phyloP scores from a whole-genome alignment of 2,329 filamentous ascomycete species.

The Trichothecium sympodiale region DNA sequence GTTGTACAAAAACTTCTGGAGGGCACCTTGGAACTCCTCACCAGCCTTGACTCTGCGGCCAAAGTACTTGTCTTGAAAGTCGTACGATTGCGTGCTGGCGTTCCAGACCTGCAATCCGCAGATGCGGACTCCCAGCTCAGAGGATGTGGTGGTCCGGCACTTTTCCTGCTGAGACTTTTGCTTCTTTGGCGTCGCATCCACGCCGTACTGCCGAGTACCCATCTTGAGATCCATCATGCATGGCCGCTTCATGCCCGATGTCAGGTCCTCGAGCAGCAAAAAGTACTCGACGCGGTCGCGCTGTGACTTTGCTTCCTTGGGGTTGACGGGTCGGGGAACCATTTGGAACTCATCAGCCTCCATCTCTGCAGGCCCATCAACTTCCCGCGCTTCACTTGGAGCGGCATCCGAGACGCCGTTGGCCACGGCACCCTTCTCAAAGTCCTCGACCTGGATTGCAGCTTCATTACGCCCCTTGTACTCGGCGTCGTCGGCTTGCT shows the following conservation, averaged over 20 bases:
- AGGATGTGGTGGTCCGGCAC: slow-evolving; percentile 84
- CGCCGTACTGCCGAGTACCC: slow-evolving; percentile 93
- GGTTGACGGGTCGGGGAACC: slow-evolving; percentile 56
- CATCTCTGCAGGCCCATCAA: slow-evolving; percentile 16
- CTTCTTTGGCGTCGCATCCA: slow-evolving; percentile 87
- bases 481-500: slow-evolving; percentile 76
- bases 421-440: slow-evolving; percentile 2
- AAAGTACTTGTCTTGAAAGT: slow-evolving; percentile 98
- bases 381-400: no score
- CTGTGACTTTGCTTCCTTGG: slow-evolving; percentile 62
- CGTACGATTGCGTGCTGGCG: slow-evolving; percentile 65
- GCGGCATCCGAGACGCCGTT: slow-evolving; percentile 10
- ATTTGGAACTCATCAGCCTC: slow-evolving; percentile 24
- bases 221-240: slow-evolving; percentile 98
- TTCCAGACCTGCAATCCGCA: slow-evolving; percentile 98
- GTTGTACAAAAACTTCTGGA: slow-evolving; percentile 85
- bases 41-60: slow-evolving; percentile 82
- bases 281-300: slow-evolving; percentile 77
- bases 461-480: slow-evolving; percentile 52
- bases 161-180: slow-evolving; percentile 87
- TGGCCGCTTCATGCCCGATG: slow-evolving; percentile 88
- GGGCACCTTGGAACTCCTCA: slow-evolving; percentile 74
- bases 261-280: slow-evolving; percentile 84
- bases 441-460: background rate
- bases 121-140: slow-evolving; percentile 80